Base-by-base conservation (phyloP, 306 rosid species). In the Rosa chinensis region DNA sequence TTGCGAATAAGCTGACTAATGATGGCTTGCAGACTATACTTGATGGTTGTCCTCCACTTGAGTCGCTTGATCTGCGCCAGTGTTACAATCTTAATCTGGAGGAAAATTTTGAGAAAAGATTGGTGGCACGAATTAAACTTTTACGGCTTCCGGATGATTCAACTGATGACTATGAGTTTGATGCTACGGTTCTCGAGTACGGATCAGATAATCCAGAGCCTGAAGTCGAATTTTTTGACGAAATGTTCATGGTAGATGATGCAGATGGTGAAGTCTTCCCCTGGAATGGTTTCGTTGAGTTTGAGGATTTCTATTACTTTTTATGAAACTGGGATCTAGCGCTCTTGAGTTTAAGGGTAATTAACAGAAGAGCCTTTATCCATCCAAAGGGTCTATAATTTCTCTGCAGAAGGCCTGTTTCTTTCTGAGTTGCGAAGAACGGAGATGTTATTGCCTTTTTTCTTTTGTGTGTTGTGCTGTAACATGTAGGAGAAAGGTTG, bases 11-110 rank as follows among this genome's bases (percentile, higher is more conserved):
- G 75, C 72, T 91, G 82, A 82, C 84, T 2, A 76, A 91, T 62
- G 80, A 23, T 35, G 93, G 92, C 21, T 77, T 91, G 83, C 64
- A 23, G 62, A 88, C 89, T 74, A 85, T 91, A 79, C 85, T 89
- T 49, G 82, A 83, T 63, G 80, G 83, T 23, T 89, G 93, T 87
- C 82, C 89, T 59, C 70, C 50, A 66, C 88, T 91, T 28, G 87
- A 84, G 84, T 84, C 84, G 43, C 92, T 91, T 25, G 93, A 91
- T 63, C 58, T 91, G 43, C 86, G 90, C 0, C 75, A 18, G 1
- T 89, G 93, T 80, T 84, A 77, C 78, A 81, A 87, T 68, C 53
- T 91, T 72, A 74, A 20, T 16, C 55, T 87, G 5, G 39, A 23
- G 6, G 66, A 23, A 73, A 25, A 66, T 78, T 42, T 87, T 81